phyloP scores from a whole-genome alignment of 192 early-diverging fungal species.

The Coemansia sp. region DNA sequence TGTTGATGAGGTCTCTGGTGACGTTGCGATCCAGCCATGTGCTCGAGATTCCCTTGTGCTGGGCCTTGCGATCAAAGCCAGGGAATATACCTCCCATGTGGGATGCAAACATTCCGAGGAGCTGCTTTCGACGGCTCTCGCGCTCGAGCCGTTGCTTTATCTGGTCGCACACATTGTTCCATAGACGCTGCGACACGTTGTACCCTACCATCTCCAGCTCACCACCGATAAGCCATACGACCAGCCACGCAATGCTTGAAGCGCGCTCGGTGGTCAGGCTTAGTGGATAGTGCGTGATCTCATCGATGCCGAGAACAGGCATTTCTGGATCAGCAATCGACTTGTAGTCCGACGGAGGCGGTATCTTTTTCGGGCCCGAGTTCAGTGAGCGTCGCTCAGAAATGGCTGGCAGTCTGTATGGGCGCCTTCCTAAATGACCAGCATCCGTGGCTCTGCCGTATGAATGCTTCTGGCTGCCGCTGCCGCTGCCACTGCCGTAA shows the following conservation, averaged over 20 bases:
- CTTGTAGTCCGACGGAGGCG: slow-evolving; percentile 48
- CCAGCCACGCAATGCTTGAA: slow-evolving; percentile 42
- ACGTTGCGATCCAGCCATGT: slow-evolving; percentile 54
- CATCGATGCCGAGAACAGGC: slow-evolving; percentile 22
- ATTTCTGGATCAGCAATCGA: slow-evolving; percentile 49
- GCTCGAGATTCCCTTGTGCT: slow-evolving; percentile 40
- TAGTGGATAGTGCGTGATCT: slow-evolving; percentile 36
- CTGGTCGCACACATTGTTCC: slow-evolving; percentile 46
- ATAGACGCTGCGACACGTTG: slow-evolving; percentile 49
- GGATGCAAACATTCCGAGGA: slow-evolving; percentile 51
- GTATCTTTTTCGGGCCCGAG: slow-evolving; percentile 22
- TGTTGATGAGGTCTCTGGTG: slow-evolving; percentile 52
- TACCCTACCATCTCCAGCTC: slow-evolving; percentile 57
- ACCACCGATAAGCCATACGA: slow-evolving; percentile 53
- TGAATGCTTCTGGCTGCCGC: slow-evolving; percentile 10
- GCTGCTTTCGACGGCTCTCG: slow-evolving; percentile 53
- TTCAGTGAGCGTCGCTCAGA: slow-evolving; percentile 10
- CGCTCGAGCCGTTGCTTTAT: slow-evolving; percentile 53
- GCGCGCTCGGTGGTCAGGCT: slow-evolving; percentile 11
- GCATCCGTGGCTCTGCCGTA: slow-evolving; percentile 6
- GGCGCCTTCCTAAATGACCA: slow-evolving; percentile 4
- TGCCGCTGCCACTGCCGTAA: too few relatives aligned
- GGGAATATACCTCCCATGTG: slow-evolving; percentile 55
- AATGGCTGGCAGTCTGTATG: slow-evolving; percentile 15
- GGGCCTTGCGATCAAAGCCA: slow-evolving; percentile 49